Evolutionary conservation across 208 protist genomes (phyloP), one percentile per base, ranked within the genome.

Genomic region (Herpetomonas muscarum): DNA sequence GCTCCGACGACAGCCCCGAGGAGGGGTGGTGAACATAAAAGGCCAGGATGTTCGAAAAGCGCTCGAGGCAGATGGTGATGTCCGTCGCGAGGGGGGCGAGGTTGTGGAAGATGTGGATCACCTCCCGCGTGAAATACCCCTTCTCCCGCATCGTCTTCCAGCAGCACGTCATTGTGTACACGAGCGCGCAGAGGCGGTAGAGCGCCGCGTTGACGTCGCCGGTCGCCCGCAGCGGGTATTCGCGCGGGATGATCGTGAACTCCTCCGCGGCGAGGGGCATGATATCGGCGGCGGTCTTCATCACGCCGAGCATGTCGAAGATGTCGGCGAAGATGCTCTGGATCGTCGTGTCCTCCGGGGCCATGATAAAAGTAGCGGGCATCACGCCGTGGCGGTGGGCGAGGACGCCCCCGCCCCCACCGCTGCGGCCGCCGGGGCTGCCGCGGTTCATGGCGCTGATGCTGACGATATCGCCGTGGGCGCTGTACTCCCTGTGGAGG

Each of bases 131-230:
- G 39, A 91, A 91, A 59, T 91, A 91, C 21, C 71, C 76, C 50
- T 87, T 86, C 26, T 85, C 84, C 0, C 79, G 69, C 84, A 91
- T 86, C 30, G 74, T 61, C 70, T 87, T 84, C 79, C 84, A 91
- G 31, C 76, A 65, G 45, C 84, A 87, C 19, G 77, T 55, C 79
- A 91, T 91, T 0, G 67, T 82, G 57, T 87, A 87, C 32, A 91
- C 58, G 24, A 91, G 66, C 19, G 69, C 65, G 53, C 78, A 87
- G 34, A 82, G 65, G 21, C 76, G 84, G 55, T 84, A 83, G 42
- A 92, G 74, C 0, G 84, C 74, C 24, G 76, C 70, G 61, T 87
- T 73, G 1, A 92, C 52, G 39, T 81, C 74, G 15, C 77, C 71
- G n/a, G 68, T 74, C 17, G 84, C 79, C 1, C 72, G 73, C 31